Base-by-base conservation (phyloP, 306 rosid species). In the barrel medic (Medicago truncatula) region DNA sequence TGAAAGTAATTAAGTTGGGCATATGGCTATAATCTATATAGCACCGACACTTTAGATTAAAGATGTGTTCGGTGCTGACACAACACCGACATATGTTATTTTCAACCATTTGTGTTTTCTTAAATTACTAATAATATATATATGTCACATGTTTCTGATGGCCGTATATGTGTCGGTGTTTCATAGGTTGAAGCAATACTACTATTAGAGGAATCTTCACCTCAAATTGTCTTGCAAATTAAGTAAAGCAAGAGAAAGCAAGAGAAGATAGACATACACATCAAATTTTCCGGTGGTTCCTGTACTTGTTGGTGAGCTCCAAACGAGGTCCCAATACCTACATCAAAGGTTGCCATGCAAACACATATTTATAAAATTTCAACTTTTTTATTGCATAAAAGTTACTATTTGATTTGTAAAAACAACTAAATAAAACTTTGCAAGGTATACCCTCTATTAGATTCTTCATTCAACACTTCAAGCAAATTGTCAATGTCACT, bases 321-420 rank as follows among this genome's bases (percentile, higher is more conserved):
- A 94, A 63, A 94, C 98, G 70, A 94, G 89, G 79, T 94, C 98
- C 97, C 97, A 94, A 69, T 91, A 94, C 79, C 97, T 94, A 34
- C 36, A 77, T 78, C 28, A 67, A 16, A 71, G 21, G 43, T 73
- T 20, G 47, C 53, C 56, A 15, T 20, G 47, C 46, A 63, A 15
- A 70, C 43, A 54, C 13, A 13, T 46, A 12, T 11, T 44, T 11
- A 43, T 43, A 44, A 44, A 44, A 44, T 14, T 44, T 44, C n/a
- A 11, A 54, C 13, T 9, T 60, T 73, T 59, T 58, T 61, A 44
- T 67, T 4, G 14, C 9, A 2, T 38, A 39, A 18, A 53, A 66
- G 59, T 67, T 67, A 16, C 46, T n/a, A n/a, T n/a, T 23, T 77
- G 39, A 9, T 38, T 39, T 58, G 18, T 66, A 4, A 40, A 66